Evolutionary conservation across 2,329 filamentous ascomycete genomes (phyloP), one percentile per base, ranked within the genome.

Genomic region (Monosporascus sp.): DNA sequence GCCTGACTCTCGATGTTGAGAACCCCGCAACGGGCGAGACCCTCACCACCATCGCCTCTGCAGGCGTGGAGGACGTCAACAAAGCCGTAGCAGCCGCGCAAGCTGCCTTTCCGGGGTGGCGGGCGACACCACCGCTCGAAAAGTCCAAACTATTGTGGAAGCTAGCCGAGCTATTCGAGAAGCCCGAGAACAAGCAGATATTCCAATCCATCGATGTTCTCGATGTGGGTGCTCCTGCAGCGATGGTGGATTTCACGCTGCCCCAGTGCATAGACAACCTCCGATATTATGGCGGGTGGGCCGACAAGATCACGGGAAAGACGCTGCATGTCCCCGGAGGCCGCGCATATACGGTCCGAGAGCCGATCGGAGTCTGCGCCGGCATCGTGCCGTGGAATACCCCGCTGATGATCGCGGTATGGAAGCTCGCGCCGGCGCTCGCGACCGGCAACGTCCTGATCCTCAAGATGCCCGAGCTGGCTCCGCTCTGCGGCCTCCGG

Each of bases 381-480:
- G 78, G 79, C 69, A 91, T 92, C 58, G 89, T 90, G 31, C 88
- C 88, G 8, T 93, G 88, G 87, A 93, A 93, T 68, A 90, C 87
- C 60, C 89, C 89, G 1, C 76, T 93, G 1, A 77, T 79, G 20
- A 91, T 92, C 82, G 86, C 87, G 17, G 84, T 84, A 5, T 88
- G 87, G 86, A 91, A 91, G 67, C 77, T 91, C 58, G 88, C 86
- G 20, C 88, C 88, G 16, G 83, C 83, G n/a, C 65, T 86, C 43
- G 81, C 81, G 50, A 80, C 81, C 57, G 84, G 84, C 54, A 86
- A 86, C 69, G 82, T 81, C 2, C 73, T 86, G 50, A 74, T 86
- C 37, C 70, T 87, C 46, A 87, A 87, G 73, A 77, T 82, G 35
- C 81, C 82, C 45, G 84, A 86, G 67, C 82, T 86, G 70, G 85